These are phyloP conservation scores for Fraxinus latifolia DNA, from an alignment of 305 asterid species.

Conservation along the genomic window DNA sequence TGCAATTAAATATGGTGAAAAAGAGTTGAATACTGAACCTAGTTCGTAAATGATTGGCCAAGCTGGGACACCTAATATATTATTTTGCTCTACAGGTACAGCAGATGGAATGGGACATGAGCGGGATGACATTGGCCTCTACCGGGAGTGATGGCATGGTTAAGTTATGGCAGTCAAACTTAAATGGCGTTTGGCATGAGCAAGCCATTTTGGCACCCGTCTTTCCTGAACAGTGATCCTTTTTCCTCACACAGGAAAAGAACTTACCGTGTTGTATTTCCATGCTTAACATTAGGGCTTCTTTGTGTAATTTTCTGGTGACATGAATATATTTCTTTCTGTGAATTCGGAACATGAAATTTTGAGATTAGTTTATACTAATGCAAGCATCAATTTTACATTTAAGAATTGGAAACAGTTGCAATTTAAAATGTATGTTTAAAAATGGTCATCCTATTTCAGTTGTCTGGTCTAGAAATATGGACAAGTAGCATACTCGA, in stretches of 20 bases:
- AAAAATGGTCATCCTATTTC: background rate
- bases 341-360: background rate
- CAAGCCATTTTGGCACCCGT: constrained; percentile 50
- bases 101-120: constrained; percentile 97
- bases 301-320: background rate
- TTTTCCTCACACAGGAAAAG: background rate
- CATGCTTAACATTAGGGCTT: background rate
- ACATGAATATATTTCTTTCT: background rate
- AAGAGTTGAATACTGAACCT: background rate
- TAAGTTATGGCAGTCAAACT: constrained; percentile 84
- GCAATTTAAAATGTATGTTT: too few species aligned
- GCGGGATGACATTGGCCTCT: constrained; percentile 93
- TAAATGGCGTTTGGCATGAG: constrained; percentile 74
- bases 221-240: background rate
- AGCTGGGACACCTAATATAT: background rate
- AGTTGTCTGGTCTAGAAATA: too few species aligned
- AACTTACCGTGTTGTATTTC: background rate
- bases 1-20: background rate
- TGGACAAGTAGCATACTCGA: too few species aligned
- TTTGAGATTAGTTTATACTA: background rate
- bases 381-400: background rate
- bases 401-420: too few species aligned
- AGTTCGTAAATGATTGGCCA: background rate
- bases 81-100: constrained; percentile 51
- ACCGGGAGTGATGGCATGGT: constrained; percentile 69